Evolutionary conservation across 2,329 filamentous ascomycete species (phyloP), one percentile per base, ranked within the genome.

Genomic region (Sporothrix mexicana): DNA sequence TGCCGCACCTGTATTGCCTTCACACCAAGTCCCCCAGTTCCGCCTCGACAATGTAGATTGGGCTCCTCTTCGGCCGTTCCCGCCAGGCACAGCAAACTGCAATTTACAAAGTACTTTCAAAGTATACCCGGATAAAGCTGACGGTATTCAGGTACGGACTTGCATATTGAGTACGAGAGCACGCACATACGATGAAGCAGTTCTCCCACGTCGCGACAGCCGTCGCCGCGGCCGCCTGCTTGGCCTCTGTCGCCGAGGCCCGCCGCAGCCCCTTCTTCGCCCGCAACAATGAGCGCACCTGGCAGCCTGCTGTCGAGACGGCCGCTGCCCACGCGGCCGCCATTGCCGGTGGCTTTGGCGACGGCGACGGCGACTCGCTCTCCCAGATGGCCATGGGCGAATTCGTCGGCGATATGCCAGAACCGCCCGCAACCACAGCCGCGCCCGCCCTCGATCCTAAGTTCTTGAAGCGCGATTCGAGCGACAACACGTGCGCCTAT

Each of bases 401-500:
- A 12, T 47, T 45, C 9, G 20, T 51, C 9, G 43, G 53, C 17
- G 64, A 41, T 55, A 10, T 55, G 20, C 51, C 51, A 15, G 69
- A 72, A 9, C 73, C 76, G 2, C 74, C 74, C 6, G 76, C 78
- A 3, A 76, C 77, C 1, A 72, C 78, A 41, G 68, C 73, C 2
- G 69, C 72, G 47, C 72, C 71, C 47, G 43, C n/a, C 2, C 62
- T 74, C 43, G 61, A 70, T 49, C 64, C 71, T 30, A 61, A 72
- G 36, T 71, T 78, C 47, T 47, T 72, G 8, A 79, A 78, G 73
- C 78, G 79, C 20, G 73, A 70, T n/a, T 59, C 74, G 8, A 73
- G 70, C 4, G 77, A 78, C 57, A 79, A 80, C 55, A 81, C 80
- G 0, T 81, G 80, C 72, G 80, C 74, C 55, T 81, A 80, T 59